Evolutionary conservation across 768 basidiomycete species (phyloP), one percentile per base, ranked within the genome.

Genomic region (Pulveroboletus sp.): DNA sequence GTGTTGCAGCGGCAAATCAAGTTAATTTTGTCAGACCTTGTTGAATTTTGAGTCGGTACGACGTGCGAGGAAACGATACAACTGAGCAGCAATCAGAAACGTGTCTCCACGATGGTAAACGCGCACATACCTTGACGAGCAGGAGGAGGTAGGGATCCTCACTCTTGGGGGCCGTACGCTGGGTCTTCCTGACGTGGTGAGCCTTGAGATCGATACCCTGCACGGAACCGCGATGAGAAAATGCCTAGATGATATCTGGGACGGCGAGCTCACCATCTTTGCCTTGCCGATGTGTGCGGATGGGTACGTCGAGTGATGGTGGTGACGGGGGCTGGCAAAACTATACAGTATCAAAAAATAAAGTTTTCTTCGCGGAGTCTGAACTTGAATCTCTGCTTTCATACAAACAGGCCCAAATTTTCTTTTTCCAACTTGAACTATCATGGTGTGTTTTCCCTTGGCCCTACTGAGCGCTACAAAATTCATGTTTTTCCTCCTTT

Each of bases 171-270:
- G 91, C 91, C 60, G 89, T 88, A 57, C 97, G 85, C 67, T 82
- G 76, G 61, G 94, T 84, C 82, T 97, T 97, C 86, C 90, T 95
- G 85, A 97, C 94, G 85, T 99, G 95, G 81, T 98, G 95, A 73
- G 79, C 76, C 71, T 80, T 79, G 74, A 97, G 82, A 76, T 97
- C 94, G 74, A 97, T 95, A 86, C 93, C 94, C 94, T 91, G 68
- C 13, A 33, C 39, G 51, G 20, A 16, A 37, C 31, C 21, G 20
- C 44, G 39, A 35, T 66, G 39, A 59, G 44, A 58, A 47, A 42
- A 37, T 41, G 24, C 39, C 43, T 59, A 40, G 57, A 53, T 62
- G 56, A 58, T 60, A 59, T 45, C 51, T 56, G 51, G 60, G 58
- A 77, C 72, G 65, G 63, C 71, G 77, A 73, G 74, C 86, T 85